Evolutionary conservation across 495 filamentous ascomycete species (phyloP).

Genomic region (Saxophila tyrrhenica): DNA sequence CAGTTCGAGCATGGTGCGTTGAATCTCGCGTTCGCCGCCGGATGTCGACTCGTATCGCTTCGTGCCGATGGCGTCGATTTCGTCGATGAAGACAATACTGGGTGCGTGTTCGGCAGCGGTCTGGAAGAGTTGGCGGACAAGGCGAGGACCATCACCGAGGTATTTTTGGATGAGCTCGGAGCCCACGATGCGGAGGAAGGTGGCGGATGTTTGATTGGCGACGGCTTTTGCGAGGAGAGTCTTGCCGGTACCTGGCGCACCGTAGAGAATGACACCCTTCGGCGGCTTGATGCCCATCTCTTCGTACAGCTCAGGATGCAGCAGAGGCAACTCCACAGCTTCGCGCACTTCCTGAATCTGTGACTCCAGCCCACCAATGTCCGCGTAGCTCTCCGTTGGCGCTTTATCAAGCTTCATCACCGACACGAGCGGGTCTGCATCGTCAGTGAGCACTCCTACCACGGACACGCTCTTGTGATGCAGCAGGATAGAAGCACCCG

Average conservation of each 20-base stretch:
- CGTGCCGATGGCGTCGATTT: slow-evolving; percentile 97
- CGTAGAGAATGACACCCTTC: slow-evolving; percentile 98
- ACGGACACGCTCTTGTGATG: slow-evolving; percentile 98
- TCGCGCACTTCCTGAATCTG: slow-evolving; percentile 98
- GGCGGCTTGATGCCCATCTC: slow-evolving; percentile 99
- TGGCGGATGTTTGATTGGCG: slow-evolving; percentile 95
- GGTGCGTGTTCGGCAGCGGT: slow-evolving; percentile 93
- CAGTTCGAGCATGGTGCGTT: slow-evolving; percentile 97
- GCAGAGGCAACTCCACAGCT: slow-evolving; percentile 86
- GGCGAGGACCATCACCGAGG: slow-evolving; percentile 84
- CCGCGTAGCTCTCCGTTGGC: slow-evolving; percentile 93
- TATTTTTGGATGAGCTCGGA: slow-evolving; percentile 99
- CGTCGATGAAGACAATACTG: slow-evolving; percentile 98
- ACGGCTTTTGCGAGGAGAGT: slow-evolving; percentile 96
- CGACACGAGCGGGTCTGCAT: slow-evolving; percentile 88
- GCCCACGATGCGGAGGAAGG: slow-evolving; percentile 95
- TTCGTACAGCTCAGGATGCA: slow-evolving; percentile 97
- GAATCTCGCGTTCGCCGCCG: slow-evolving; percentile 92
- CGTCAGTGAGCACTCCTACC: slow-evolving; percentile 92
- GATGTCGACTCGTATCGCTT: slow-evolving; percentile 98
- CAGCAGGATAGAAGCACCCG: slow-evolving; percentile 85
- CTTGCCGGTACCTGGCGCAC: slow-evolving; percentile 94
- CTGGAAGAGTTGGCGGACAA: slow-evolving; percentile 96
- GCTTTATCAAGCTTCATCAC: slow-evolving; percentile 99
- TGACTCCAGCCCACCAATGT: slow-evolving; percentile 89